Percentiles rank a stretch among this genome's conserved stretches.
These are phyloP conservation scores for Plasmopara halstedii DNA, from an alignment of 352 stramenopile genomes.

Conservation along the genomic window DNA sequence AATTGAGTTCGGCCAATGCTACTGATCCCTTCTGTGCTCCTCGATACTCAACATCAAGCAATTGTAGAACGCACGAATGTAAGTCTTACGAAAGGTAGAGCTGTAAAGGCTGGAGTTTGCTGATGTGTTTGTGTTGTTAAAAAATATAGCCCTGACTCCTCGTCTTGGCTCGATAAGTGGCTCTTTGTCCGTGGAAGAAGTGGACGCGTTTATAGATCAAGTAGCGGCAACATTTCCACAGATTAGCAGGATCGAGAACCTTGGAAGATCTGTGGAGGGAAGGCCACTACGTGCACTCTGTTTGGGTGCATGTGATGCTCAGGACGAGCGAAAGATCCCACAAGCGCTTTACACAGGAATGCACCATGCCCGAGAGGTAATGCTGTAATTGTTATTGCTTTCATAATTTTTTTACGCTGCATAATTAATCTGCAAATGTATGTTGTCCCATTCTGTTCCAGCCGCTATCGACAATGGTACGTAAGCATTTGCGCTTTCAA, in stretches of 20 bases:
- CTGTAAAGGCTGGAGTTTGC: background rate
- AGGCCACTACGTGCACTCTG: constrained; percentile 60
- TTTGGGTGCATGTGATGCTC: constrained; percentile 39
- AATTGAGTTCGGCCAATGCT: constrained; percentile 15
- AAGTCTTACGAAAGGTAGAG: constrained; percentile 1
- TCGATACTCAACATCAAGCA: constrained; percentile 23
- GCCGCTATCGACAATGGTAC: constrained; percentile 85
- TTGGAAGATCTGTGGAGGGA: constrained; percentile 54
- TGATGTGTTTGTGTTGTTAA: background rate
- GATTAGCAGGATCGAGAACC: constrained; percentile 43
- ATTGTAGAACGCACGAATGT: constrained; percentile 40
- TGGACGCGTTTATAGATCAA: constrained; percentile 51
- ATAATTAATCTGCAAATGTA: background rate
- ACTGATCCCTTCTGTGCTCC: constrained; percentile 29
- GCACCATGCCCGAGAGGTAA: constrained; percentile 77
- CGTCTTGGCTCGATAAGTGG: constrained; percentile 54
- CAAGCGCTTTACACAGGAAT: constrained; percentile 77
- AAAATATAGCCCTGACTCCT: constrained; percentile 31
- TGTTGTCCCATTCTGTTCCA: constrained; percentile 9
- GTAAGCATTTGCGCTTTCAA: background rate
- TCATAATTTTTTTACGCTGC: background rate
- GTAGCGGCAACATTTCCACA: constrained; percentile 26
- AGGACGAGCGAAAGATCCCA: constrained; percentile 18
- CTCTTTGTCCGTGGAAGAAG: constrained; percentile 52
- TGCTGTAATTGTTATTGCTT: background rate